A percentile compares a stretch with the other conserved stretches of the same genome.
phyloP scores from a whole-genome alignment of 2,329 filamentous ascomycete genomes.

The Pseudogymnoascus sp. region DNA sequence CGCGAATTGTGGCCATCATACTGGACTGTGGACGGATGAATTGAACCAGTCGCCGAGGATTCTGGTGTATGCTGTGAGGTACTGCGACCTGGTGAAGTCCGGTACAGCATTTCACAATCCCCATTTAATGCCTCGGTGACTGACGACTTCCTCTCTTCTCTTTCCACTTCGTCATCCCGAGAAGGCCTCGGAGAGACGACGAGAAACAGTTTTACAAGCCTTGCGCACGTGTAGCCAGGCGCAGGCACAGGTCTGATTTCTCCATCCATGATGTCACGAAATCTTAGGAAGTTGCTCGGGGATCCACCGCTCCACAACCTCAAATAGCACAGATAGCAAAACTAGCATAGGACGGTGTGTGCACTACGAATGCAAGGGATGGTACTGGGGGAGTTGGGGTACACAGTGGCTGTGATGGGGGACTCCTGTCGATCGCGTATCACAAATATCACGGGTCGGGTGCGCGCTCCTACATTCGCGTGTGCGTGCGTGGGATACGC shows the following conservation, averaged over 20 bases:
- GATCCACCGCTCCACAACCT: not conserved
- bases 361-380: not conserved
- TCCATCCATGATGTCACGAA: slow-evolving; percentile 1
- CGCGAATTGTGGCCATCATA: not conserved
- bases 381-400: not conserved
- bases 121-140: not conserved
- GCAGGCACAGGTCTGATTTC: not conserved
- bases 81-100: not conserved
- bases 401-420: not conserved
- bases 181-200: not conserved
- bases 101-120: not conserved
- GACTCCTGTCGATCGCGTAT: slow-evolving; percentile 3
- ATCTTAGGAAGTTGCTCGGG: not conserved
- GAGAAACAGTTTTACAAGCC: not conserved
- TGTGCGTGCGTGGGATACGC: not conserved
- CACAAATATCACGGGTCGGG: not conserved
- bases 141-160: not conserved
- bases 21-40: not conserved
- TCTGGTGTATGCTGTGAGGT: not conserved
- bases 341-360: not conserved
- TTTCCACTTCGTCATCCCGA: not conserved
- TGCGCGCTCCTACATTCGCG: not conserved
- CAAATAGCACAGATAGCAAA: not conserved
- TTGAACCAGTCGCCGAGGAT: not conserved
- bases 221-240: not conserved